Percentiles rank a stretch among this genome's conserved stretches.
phyloP scores from a whole-genome alignment of 495 filamentous ascomycete genomes.

The Hyaloscypha bicolor region DNA sequence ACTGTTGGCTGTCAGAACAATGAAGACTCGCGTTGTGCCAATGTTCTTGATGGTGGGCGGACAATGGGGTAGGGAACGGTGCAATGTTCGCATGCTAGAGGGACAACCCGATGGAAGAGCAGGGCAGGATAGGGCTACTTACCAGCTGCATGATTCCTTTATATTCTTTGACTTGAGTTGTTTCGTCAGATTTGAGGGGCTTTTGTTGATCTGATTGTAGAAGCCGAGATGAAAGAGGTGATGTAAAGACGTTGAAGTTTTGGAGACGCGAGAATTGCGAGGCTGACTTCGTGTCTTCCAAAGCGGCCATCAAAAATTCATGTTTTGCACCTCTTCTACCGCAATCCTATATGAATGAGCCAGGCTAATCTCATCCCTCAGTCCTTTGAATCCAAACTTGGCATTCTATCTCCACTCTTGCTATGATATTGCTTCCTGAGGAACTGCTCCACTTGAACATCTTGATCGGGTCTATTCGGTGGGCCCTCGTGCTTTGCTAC shows the following conservation, averaged over 20 bases:
- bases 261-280: too few species aligned
- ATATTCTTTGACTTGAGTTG: background rate
- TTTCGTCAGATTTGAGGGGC: background rate
- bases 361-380: background rate
- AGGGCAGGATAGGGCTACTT: background rate
- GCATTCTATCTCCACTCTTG: conserved; percentile 26
- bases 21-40: background rate
- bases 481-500: background rate
- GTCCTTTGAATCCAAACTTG: conserved; percentile 15
- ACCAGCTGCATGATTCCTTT: background rate
- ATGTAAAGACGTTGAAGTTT: too few species aligned
- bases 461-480: conserved; percentile 27
- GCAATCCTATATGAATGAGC: too few species aligned
- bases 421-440: conserved; percentile 29
- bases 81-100: too few species aligned
- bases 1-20: background rate
- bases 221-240: too few species aligned
- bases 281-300: too few species aligned
- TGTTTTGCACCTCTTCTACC: too few species aligned
- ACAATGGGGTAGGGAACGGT: too few species aligned
- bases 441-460: conserved; percentile 33
- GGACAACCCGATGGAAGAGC: too few species aligned
- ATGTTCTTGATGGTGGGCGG: background rate
- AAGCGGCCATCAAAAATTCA: too few species aligned
- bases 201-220: too few species aligned